Base-by-base conservation (phyloP, 352 stramenopile genomes). In the Aphanomyces astaci region DNA sequence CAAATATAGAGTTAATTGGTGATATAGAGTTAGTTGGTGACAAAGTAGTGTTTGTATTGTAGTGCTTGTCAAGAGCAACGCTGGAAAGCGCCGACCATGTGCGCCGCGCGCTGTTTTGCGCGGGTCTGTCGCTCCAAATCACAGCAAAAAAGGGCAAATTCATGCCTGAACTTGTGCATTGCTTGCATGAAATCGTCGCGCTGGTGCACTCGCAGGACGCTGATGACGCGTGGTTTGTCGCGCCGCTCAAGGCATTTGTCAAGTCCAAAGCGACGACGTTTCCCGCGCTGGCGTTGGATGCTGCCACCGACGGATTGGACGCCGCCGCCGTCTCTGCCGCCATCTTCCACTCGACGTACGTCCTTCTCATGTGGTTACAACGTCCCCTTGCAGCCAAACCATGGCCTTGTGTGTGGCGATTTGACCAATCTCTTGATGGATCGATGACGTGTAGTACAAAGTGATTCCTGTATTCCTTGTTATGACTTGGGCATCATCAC, bases 131-230 rank as follows among this genome's bases (percentile, higher is more conserved):
- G 52, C 78, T 94, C 22, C 82, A 96, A n/a, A 89, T 87, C 66
- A 80, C 75, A 15, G 75, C 76, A 57, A 77, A 81, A 36, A 96
- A 97, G 68, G 81, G 96, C 65, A 86, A 93, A 27, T 86, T 97
- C 39, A 84, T 86, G 65, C 92, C 95, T 4, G 96, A 99, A 73
- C 79, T 81, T n/a, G 57, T 76, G 30, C 72, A 67, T 25, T 89
- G 55, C 30, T 25, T 67, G 11, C n/a, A 46, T 0, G 19, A 17
- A 31, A 28, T 72, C 25, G 27, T 67, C 17, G 32, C 22, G 28
- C 43, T 72, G 57, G 90, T 19, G 55, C 88, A 36, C 73, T 19
- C 62, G 52, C 77, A 73, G 36, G 67, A 72, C 31, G 80, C 82
- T 4, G 54, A 92, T 25, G 57, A 80, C 32, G 75, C 74, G 56